Evolutionary conservation across 176 grass and related monocot genomes (phyloP).

Genomic region (Carex cristatella): DNA sequence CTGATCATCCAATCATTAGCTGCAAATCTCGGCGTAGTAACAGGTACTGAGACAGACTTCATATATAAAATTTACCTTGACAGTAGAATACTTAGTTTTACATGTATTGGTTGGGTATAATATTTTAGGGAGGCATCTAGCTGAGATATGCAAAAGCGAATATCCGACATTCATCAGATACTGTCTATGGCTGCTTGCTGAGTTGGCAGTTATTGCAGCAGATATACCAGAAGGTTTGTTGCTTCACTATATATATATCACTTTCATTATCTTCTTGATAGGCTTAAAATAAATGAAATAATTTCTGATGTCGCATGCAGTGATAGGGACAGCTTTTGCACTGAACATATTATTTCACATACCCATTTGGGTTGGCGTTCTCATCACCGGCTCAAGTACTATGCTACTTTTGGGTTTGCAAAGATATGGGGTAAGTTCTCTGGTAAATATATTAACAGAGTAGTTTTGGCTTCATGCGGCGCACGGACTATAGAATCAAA

Average conservation of each 20-base stretch:
- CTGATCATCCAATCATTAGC: conserved; percentile 82
- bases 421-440: conserved; percentile 58
- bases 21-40: conserved; percentile 84
- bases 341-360: conserved; percentile 83
- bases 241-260: no score
- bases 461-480: no score
- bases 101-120: not conserved
- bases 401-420: conserved; percentile 71
- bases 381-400: conserved; percentile 85
- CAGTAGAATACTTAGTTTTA: not conserved
- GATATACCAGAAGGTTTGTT: conserved; percentile 78
- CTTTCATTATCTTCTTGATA: not conserved
- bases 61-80: not conserved
- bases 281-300: not conserved
- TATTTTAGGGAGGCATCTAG: conserved; percentile 63
- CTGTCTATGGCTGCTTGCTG: conserved; percentile 60
- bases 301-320: conserved; percentile 1
- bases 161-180: conserved; percentile 52
- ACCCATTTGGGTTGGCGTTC: conserved; percentile 77
- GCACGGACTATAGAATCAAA: no score
- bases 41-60: conserved; percentile 39
- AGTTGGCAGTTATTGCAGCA: conserved; percentile 73
- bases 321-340: conserved; percentile 54
- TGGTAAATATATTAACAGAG: no score
- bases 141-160: conserved; percentile 74